A percentile compares a stretch with the other conserved stretches of the same genome.
Conservation (phyloP, 2,329 filamentous ascomycete genomes). For the Xylariaceae sp. region DNA sequence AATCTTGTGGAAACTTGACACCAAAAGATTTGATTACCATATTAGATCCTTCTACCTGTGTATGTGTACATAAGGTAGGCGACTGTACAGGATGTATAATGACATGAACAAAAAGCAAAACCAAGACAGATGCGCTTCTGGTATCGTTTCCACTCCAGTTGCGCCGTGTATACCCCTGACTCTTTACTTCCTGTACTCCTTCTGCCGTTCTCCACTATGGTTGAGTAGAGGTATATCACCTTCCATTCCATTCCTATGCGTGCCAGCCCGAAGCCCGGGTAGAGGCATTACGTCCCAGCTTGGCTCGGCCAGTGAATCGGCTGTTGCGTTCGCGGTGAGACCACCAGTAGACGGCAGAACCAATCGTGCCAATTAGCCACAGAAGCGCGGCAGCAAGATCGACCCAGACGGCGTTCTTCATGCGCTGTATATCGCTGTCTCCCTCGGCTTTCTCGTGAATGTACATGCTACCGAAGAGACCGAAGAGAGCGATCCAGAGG, state of each 20-base stretch:
- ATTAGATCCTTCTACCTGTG: no score
- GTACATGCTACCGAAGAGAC: slow-evolving; percentile 77
- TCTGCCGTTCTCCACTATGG: no score
- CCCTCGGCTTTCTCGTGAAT: slow-evolving; percentile 64
- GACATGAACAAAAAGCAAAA: background rate
- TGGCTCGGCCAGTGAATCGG: slow-evolving; percentile 57
- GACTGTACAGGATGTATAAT: no score
- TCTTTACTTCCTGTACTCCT: background rate
- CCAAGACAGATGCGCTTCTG: background rate
- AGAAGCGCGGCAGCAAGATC: slow-evolving; percentile 70
- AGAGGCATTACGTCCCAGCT: slow-evolving; percentile 30
- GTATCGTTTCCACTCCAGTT: slow-evolving; percentile 1
- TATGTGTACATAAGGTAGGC: no score
- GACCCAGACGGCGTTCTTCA: slow-evolving; percentile 86
- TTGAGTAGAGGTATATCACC: no score
- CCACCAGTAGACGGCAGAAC: slow-evolving; percentile 56
- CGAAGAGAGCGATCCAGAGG: slow-evolving; percentile 78
- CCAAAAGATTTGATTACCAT: no score
- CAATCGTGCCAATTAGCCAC: slow-evolving; percentile 64
- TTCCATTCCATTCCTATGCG: slow-evolving; percentile 2
- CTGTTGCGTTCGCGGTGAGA: slow-evolving; percentile 46
- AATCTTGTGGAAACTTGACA: no score
- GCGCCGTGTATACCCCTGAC: slow-evolving; percentile 1
- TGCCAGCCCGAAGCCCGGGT: slow-evolving; percentile 16
- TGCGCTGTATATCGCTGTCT: slow-evolving; percentile 60